Conservation (phyloP, 805 yeast genomes). For the Candida argentea region DNA sequence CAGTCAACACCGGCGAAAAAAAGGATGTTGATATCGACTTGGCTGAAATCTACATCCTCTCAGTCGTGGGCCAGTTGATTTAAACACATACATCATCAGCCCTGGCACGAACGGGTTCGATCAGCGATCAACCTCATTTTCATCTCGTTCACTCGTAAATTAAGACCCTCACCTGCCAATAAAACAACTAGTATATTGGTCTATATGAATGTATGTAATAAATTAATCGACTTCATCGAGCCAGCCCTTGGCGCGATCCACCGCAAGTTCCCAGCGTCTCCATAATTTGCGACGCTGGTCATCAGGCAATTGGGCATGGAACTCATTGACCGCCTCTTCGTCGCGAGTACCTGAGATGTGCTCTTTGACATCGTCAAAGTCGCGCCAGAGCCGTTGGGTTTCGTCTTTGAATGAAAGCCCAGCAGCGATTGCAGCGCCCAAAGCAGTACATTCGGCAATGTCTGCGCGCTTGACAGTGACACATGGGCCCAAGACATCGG, state of each 20-base stretch:
- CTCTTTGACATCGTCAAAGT: slow-evolving; percentile 55
- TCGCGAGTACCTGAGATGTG: slow-evolving; percentile 23
- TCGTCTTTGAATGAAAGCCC: slow-evolving; percentile 49
- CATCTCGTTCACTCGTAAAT: background rate
- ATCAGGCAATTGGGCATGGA: slow-evolving; percentile 39
- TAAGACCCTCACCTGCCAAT: background rate
- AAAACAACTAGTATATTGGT: too few species aligned
- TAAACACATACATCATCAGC: too few species aligned
- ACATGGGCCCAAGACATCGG: slow-evolving; percentile 84
- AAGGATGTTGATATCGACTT: too few species aligned
- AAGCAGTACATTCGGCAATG: slow-evolving; percentile 84
- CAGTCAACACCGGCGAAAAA: too few species aligned
- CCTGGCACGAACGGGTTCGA: too few species aligned
- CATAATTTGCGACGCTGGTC: slow-evolving; percentile 52
- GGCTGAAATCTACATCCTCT: too few species aligned
- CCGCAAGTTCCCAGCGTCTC: slow-evolving; percentile 78
- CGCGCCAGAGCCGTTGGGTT: slow-evolving; percentile 60
- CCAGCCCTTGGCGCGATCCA: slow-evolving; percentile 79
- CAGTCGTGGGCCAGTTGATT: too few species aligned
- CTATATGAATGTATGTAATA: background rate
- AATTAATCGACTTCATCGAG: slow-evolving; percentile 25
- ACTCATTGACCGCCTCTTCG: slow-evolving; percentile 16
- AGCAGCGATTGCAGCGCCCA: slow-evolving; percentile 95
- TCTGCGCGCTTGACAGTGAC: slow-evolving; percentile 72
- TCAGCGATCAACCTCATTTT: too few species aligned